Conservation (phyloP, 2,329 filamentous ascomycete species). For the Clarireedia paspali region DNA sequence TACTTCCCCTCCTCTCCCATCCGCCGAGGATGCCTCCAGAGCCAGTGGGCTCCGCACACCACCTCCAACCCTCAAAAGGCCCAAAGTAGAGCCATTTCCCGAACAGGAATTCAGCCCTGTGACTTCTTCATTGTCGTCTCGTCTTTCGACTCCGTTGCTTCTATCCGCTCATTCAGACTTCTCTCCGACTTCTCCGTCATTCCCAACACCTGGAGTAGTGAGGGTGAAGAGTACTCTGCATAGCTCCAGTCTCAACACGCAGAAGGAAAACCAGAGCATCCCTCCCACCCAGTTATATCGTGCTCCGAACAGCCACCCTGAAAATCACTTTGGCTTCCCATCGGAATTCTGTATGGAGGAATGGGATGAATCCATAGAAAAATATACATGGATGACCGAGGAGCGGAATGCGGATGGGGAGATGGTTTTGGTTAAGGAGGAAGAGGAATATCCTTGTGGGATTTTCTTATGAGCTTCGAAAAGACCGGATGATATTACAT, state of each 20-base stretch:
- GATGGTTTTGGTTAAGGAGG: not conserved
- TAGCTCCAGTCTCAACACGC: not conserved
- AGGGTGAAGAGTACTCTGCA: not conserved
- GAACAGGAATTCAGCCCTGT: too few species aligned
- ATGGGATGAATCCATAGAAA: not conserved
- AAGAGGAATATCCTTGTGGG: not conserved
- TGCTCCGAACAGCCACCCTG: too few species aligned
- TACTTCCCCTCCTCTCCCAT: not conserved
- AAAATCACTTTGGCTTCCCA: too few species aligned
- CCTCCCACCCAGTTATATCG: not conserved
- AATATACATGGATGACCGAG: too few species aligned
- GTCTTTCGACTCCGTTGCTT: not conserved
- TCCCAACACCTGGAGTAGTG: not conserved
- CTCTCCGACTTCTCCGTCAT: not conserved
- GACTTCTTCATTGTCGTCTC: not conserved
- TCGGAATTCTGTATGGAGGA: too few species aligned
- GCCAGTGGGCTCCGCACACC: not conserved
- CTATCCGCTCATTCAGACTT: not conserved
- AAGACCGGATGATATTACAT: too few species aligned
- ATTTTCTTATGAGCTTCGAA: not conserved
- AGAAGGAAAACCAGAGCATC: not conserved
- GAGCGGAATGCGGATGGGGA: not conserved
- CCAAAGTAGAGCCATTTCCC: not conserved
- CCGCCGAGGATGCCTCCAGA: too few species aligned
- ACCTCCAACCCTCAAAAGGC: not conserved